Conservation (phyloP, 23 red algal species). For the Gracilaria gracilis region DNA sequence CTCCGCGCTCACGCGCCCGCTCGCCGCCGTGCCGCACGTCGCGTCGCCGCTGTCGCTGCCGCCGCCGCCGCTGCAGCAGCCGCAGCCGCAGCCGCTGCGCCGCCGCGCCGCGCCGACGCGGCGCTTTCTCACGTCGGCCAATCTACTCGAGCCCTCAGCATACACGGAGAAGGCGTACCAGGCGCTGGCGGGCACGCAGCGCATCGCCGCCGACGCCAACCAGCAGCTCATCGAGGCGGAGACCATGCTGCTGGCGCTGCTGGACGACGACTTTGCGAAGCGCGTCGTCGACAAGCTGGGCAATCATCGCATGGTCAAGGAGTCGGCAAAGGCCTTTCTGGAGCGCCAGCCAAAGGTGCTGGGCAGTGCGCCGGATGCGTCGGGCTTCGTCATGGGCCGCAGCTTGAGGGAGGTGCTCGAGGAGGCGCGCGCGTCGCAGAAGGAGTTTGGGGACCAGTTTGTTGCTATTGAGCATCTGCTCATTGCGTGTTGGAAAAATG, state of each 20-base stretch:
- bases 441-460: constrained; percentile 90
- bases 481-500: constrained; percentile 81
- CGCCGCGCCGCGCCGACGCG: background rate
- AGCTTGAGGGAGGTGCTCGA: constrained; percentile 86
- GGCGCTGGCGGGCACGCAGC: constrained; percentile 70
- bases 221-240: constrained; percentile 98
- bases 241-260: constrained; percentile 80
- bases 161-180: constrained; percentile 97
- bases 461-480: constrained; percentile 91
- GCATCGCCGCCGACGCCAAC: constrained; percentile 59
- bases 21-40: background rate
- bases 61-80: background rate
- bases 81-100: too few relatives aligned
- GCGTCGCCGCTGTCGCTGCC: background rate
- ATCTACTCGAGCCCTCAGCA: constrained; percentile 81
- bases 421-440: constrained; percentile 70
- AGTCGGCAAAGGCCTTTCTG: constrained; percentile 44
- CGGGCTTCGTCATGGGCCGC: constrained; percentile 87
- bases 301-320: background rate
- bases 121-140: constrained; percentile 3
- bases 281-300: constrained; percentile 77
- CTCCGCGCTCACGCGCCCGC: too few relatives aligned
- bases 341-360: constrained; percentile 80
- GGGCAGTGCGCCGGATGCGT: background rate
- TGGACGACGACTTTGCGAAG: constrained; percentile 83